Conservation (phyloP, 495 filamentous ascomycete species). For the Aspergillus cristatus region DNA sequence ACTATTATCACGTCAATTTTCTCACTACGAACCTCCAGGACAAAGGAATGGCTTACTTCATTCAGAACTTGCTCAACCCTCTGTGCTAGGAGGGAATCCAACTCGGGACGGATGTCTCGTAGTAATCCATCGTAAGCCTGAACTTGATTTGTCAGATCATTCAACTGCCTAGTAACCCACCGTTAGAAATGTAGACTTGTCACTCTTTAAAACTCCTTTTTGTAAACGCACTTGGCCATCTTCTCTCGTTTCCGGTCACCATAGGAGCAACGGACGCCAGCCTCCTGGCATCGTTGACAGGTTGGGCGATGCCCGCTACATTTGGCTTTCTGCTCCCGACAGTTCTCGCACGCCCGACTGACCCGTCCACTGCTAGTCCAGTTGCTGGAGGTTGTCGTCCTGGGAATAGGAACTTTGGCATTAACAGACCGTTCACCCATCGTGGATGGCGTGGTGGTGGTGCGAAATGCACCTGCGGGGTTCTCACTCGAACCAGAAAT, state of each 20-base stretch:
- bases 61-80: conserved; percentile 28
- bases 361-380: conserved; percentile 31
- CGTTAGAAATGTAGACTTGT: conserved; percentile 6
- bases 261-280: conserved; percentile 42
- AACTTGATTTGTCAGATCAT: conserved; percentile 29
- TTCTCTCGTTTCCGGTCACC: conserved; percentile 52
- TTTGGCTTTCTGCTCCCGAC: conserved; percentile 60
- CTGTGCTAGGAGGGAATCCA: conserved; percentile 24
- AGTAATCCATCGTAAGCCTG: conserved; percentile 27
- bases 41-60: conserved; percentile 16
- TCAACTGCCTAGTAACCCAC: conserved; percentile 26
- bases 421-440: conserved; percentile 15
- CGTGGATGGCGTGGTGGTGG: too few relatives aligned
- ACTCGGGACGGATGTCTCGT: conserved; percentile 24
- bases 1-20: conserved; percentile 2
- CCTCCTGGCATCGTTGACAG: conserved; percentile 50
- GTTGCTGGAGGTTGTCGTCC: conserved; percentile 17
- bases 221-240: conserved; percentile 39
- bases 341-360: conserved; percentile 60
- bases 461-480: conserved; percentile 4
- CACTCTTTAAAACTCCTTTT: conserved; percentile 2
- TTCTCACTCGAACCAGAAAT: conserved; percentile 10
- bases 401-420: conserved; percentile 32
- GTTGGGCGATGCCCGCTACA: conserved; percentile 48
- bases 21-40: too few relatives aligned